Conservation (phyloP, 257 asterid genomes). For the Solanum pinnatisectum region DNA sequence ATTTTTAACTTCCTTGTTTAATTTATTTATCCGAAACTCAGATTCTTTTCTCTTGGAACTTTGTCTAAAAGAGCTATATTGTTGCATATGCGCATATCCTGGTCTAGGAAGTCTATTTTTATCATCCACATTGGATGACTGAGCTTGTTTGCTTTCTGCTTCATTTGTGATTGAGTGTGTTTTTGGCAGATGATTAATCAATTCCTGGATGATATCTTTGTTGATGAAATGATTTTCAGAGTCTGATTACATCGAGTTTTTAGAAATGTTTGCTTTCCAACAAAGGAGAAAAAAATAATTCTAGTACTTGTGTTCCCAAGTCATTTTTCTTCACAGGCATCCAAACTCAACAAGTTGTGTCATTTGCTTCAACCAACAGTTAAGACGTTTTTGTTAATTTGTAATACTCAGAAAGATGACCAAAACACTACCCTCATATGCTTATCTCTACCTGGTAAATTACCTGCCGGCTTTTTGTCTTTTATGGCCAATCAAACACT, state of each 20-base stretch:
- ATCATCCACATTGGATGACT: not conserved
- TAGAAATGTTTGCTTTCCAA: not conserved
- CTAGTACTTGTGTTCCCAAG: not conserved
- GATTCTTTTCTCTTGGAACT: not conserved
- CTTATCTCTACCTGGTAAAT: not conserved
- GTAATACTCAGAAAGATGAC: not conserved
- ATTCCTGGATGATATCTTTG: not conserved
- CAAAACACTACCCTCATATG: not conserved
- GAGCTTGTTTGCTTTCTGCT: not conserved
- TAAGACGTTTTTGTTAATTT: not conserved
- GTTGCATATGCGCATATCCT: not conserved
- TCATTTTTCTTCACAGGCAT: not conserved
- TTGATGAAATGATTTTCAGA: not conserved
- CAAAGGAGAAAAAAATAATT: not conserved
- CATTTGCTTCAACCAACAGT: not conserved
- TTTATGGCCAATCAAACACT: not conserved
- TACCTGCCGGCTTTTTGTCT: not conserved
- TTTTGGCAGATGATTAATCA: not conserved
- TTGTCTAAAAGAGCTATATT: not conserved
- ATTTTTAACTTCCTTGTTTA: not conserved
- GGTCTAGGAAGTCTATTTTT: not conserved
- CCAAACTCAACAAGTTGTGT: not conserved
- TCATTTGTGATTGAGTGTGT: not conserved
- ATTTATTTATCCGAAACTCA: not conserved
- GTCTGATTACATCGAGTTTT: not conserved